A percentile compares a stretch with the other conserved stretches of the same genome.
These are phyloP conservation scores for Oemleria cerasiformis DNA, from an alignment of 306 rosid species.

Conservation along the genomic window DNA sequence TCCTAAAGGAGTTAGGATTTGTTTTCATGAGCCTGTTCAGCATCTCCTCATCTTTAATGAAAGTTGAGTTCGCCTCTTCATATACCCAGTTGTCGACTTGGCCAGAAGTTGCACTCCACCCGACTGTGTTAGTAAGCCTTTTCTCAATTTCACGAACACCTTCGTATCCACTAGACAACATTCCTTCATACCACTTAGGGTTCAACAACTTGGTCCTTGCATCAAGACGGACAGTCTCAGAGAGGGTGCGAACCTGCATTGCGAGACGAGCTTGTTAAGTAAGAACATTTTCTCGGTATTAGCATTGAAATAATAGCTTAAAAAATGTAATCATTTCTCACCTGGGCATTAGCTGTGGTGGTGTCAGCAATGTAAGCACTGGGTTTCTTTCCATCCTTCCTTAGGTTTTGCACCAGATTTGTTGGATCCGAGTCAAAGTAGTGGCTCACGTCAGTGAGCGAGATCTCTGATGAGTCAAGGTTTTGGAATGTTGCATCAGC, in stretches of 20 bases:
- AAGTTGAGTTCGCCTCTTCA: conserved; percentile 96
- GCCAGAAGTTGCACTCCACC: conserved; percentile 99
- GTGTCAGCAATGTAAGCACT: conserved; percentile 96
- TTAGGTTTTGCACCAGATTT: conserved; percentile 83
- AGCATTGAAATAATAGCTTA: background rate
- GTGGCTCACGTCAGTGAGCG: conserved; percentile 97
- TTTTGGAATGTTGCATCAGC: conserved; percentile 99
- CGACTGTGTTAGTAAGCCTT: conserved; percentile 92
- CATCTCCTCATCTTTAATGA: conserved; percentile 90
- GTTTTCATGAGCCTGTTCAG: conserved; percentile 79
- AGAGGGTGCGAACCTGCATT: conserved; percentile 83
- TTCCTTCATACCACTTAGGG: conserved; percentile 99
- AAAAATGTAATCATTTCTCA: conserved; percentile 20
- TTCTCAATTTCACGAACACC: conserved; percentile 97
- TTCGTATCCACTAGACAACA: conserved; percentile 89
- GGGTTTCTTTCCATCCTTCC: conserved; percentile 98
- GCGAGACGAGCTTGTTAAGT: conserved; percentile 9
- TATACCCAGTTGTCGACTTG: conserved; percentile 99
- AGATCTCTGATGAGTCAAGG: conserved; percentile 95
- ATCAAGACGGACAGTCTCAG: conserved; percentile 97
- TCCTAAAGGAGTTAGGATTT: conserved; percentile 94
- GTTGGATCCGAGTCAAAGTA: conserved; percentile 98
- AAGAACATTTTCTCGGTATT: background rate
- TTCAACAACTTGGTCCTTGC: conserved; percentile 92
- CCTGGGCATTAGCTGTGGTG: conserved; percentile 99